Evolutionary conservation across 345 rosid genomes (phyloP), one percentile per base, ranked within the genome.

Genomic region (Diplotaxis tenuifolia): DNA sequence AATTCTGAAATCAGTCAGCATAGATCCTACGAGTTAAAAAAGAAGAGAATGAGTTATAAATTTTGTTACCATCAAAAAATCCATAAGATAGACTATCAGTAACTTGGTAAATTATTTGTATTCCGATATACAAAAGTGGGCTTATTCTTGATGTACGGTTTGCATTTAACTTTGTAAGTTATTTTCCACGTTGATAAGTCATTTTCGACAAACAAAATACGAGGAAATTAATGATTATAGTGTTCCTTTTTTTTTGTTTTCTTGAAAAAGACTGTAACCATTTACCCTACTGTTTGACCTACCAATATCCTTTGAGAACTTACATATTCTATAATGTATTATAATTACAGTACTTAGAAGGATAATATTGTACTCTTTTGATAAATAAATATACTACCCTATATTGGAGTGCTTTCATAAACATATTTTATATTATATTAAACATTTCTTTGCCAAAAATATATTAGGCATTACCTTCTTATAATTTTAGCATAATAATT

Each of bases 161-260:
- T 61, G 56, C 49, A 74, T 60, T 25, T 67, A 67, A 61, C 62
- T 36, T 52, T 7, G 25, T 75, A 58, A 75, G 69, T 75, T 75
- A 62, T 68, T 62, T 75, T 45, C 28, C 40, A 54, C 57, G 9
- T 8, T 62, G 79, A 69, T 69, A 63, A 69, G 75, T 75, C 79
- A 54, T 63, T 75, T 75, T 75, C 70, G 34, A 42, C 70, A 75
- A 75, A 68, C 50, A 53, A 62, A 69, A 68, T 45, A 75, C 65
- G 70, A 69, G 70, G 31, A 62, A 67, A 62, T 38, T 22, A 57
- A 68, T 75, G 50, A 62, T 62, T 62, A 62, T 22, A 40, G 7
- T 69, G 7, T 75, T 75, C 19, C 1, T 49, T 19, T 64, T 68
- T 8, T 4, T 53, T 15, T 45, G 2, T 5, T 40, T 11, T 5